Conservation (phyloP, 1,284 basidiomycete genomes). For the Apiotrichum veenhuisii region DNA sequence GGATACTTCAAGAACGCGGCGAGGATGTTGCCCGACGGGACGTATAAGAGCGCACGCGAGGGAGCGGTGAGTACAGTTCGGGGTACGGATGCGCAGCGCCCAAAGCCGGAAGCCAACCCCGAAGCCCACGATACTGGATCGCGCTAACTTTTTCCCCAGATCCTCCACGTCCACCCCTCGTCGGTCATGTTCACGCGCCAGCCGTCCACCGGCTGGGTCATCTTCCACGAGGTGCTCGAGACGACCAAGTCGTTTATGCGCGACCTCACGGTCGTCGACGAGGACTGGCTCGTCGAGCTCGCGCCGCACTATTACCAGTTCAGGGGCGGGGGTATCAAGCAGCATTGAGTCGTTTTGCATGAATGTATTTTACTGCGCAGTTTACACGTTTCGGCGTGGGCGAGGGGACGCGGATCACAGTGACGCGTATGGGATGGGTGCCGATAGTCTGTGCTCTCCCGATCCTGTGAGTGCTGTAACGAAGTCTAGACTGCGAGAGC, state of each 20-base stretch:
- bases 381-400: too few relatives aligned
- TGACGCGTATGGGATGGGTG: too few relatives aligned
- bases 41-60: slow-evolving; percentile 77
- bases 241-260: slow-evolving; percentile 75
- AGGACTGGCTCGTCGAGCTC: slow-evolving; percentile 55
- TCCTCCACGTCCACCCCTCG: slow-evolving; percentile 83
- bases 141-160: too few relatives aligned
- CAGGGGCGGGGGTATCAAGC: slow-evolving; percentile 43
- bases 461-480: too few relatives aligned
- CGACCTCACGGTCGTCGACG: slow-evolving; percentile 55
- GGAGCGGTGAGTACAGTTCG: slow-evolving; percentile 59
- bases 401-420: too few relatives aligned
- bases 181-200: slow-evolving; percentile 92
- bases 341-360: slow-evolving; percentile 35
- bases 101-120: too few relatives aligned
- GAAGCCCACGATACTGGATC: too few relatives aligned
- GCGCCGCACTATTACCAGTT: slow-evolving; percentile 50
- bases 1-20: slow-evolving; percentile 95
- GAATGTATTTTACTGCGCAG: neutral
- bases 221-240: slow-evolving; percentile 93
- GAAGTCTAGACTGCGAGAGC: too few relatives aligned
- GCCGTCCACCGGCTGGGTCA: slow-evolving; percentile 82
- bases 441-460: too few relatives aligned
- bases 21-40: slow-evolving; percentile 80
- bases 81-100: neutral